Percentiles rank a stretch among this genome's conserved stretches.
These are phyloP conservation scores for Staphylotrichum tortipilum DNA, from an alignment of 495 filamentous ascomycete species.

Conservation along the genomic window DNA sequence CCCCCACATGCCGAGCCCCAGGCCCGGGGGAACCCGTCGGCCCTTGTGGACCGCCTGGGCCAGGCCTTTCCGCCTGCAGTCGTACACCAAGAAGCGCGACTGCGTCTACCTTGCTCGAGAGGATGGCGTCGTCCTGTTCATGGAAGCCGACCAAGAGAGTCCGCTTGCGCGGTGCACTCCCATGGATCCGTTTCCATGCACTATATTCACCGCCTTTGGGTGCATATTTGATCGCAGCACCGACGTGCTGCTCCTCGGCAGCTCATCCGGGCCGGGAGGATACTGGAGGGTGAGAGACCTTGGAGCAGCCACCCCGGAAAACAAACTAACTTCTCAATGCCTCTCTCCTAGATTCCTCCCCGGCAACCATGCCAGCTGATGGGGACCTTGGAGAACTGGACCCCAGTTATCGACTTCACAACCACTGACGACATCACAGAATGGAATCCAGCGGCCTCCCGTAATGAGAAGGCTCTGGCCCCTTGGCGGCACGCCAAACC, in stretches of 20 bases:
- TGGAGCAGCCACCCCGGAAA: neutral
- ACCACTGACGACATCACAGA: constrained; percentile 31
- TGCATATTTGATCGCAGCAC: constrained; percentile 41
- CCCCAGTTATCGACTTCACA: constrained; percentile 65
- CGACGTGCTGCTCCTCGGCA: constrained; percentile 71
- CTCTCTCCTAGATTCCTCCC: constrained; percentile 34
- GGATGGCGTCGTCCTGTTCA: constrained; percentile 62
- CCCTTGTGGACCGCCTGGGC: constrained; percentile 61
- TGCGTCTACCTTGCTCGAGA: constrained; percentile 72
- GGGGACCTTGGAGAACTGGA: constrained; percentile 63
- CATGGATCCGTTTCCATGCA: constrained; percentile 52
- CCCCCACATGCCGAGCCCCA: constrained; percentile 24
- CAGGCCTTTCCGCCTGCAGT: constrained; percentile 52
- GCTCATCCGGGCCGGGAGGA: constrained; percentile 73
- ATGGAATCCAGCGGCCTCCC: constrained; percentile 13
- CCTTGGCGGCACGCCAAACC: constrained; percentile 11
- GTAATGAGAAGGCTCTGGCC: neutral
- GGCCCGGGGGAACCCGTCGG: constrained; percentile 30
- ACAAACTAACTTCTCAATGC: constrained; percentile 11
- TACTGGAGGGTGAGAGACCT: constrained; percentile 51
- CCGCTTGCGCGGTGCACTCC: constrained; percentile 41
- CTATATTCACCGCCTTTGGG: constrained; percentile 61
- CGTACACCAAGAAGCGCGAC: constrained; percentile 53
- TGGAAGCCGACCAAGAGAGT: constrained; percentile 52
- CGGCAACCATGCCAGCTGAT: constrained; percentile 38